Percentiles rank a stretch among this genome's conserved stretches.
These are phyloP conservation scores for Dioscorea zingiberensis DNA, from an alignment of 106 monocot genomes.

Conservation along the genomic window DNA sequence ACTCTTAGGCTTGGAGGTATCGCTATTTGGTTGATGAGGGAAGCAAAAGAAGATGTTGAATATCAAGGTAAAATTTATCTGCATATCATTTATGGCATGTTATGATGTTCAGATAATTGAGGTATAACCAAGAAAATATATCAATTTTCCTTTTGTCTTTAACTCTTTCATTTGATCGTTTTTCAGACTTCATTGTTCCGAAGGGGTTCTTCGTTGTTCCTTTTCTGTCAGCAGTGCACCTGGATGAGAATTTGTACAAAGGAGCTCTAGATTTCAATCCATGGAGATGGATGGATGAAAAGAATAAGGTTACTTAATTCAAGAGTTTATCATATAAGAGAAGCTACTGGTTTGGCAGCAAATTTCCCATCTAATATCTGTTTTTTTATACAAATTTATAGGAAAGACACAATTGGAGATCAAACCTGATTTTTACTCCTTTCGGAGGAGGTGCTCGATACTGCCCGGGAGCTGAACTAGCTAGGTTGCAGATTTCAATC, in stretches of 20 bases:
- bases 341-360: no score
- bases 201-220: conserved; percentile 28
- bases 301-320: conserved; percentile 22
- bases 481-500: conserved; percentile 28
- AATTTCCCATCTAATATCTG: no score
- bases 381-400: neutral
- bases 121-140: no score
- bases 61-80: conserved; percentile 21
- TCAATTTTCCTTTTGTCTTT: neutral
- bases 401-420: conserved; percentile 37
- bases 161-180: neutral
- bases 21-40: conserved; percentile 44
- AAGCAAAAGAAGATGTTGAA: conserved; percentile 30
- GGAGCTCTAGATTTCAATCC: conserved; percentile 31
- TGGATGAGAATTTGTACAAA: conserved; percentile 29
- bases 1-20: conserved; percentile 44
- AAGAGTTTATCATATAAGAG: no score
- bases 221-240: conserved; percentile 34
- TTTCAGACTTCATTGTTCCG: conserved; percentile 25
- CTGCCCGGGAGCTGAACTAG: conserved; percentile 39
- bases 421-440: conserved; percentile 25
- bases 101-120: no score
- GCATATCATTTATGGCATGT: neutral
- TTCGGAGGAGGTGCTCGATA: conserved; percentile 34
- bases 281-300: conserved; percentile 37